Evolutionary conservation across 345 rosid genomes (phyloP), one percentile per base, ranked within the genome.

Genomic region (Hibiscus syriacus): DNA sequence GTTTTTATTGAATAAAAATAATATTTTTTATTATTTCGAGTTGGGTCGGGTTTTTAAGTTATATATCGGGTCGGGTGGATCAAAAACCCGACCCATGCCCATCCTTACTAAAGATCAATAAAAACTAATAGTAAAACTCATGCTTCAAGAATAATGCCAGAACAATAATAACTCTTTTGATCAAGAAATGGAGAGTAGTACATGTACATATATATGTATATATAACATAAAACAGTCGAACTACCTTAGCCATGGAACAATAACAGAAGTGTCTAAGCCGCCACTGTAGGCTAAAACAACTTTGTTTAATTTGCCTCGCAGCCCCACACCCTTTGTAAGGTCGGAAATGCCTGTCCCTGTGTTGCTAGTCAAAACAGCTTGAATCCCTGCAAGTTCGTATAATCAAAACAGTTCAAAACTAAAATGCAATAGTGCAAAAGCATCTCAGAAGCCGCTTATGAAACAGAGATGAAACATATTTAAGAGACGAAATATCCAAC

Each of bases 281-380:
- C n/a, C n/a, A n/a, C n/a, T n/a, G n/a, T n/a, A n/a, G n/a, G n/a
- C n/a, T n/a, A n/a, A n/a, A n/a, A n/a, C n/a, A n/a, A n/a, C n/a
- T n/a, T n/a, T n/a, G n/a, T n/a, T n/a, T n/a, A n/a, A n/a, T n/a
- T n/a, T n/a, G n/a, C n/a, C n/a, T n/a, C n/a, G n/a, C n/a, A 82
- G 72, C 19, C 96, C 97, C 14, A 66, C 78, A 43, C 76, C 76
- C 30, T 80, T n/a, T n/a, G n/a, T n/a, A n/a, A n/a, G n/a, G n/a
- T n/a, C n/a, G n/a, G n/a, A n/a, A n/a, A n/a, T n/a, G n/a, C n/a
- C 83, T n/a, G 67, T 34, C n/a, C 75, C 78, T 67, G 48, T 76
- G 48, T 84, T 81, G 49, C 75, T 56, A 20, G 92, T 77, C 52
- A 78, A 68, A 77, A 80, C 85, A 59, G 90, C 89, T 79, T 61